A percentile compares a stretch with the other conserved stretches of the same genome.
Evolutionary conservation across 768 basidiomycete species (phyloP).

Genomic region (Pilatotrama ljubarskyi): DNA sequence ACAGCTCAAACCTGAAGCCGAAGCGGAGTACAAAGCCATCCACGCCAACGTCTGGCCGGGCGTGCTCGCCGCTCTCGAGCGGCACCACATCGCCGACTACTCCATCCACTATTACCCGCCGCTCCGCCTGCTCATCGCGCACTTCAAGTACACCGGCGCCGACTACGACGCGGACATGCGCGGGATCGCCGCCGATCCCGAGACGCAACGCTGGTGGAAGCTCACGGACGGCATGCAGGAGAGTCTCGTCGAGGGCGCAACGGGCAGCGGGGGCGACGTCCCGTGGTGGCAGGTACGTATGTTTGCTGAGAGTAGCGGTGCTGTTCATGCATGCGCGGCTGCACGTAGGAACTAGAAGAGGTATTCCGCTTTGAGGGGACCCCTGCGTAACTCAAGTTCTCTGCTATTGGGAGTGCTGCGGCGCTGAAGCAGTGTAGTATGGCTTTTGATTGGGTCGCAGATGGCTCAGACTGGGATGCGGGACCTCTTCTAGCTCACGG

Average conservation of each 20-base stretch:
- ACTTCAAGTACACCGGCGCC: slow-evolving; percentile 69
- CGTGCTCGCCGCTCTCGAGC: slow-evolving; percentile 62
- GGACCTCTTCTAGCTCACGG: slow-evolving; percentile 29
- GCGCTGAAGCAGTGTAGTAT: no score
- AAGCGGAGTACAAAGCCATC: slow-evolving; percentile 53
- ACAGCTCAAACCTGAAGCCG: slow-evolving; percentile 55
- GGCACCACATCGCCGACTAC: slow-evolving; percentile 70
- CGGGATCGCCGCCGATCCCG: slow-evolving; percentile 58
- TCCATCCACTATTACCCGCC: slow-evolving; percentile 71
- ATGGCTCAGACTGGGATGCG: background rate
- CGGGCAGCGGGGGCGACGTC: slow-evolving; percentile 63
- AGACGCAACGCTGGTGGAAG: slow-evolving; percentile 78
- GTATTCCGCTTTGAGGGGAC: slow-evolving; percentile 70
- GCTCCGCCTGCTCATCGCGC: slow-evolving; percentile 70
- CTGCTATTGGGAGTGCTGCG: background rate
- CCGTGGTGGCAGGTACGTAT: slow-evolving; percentile 67
- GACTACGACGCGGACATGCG: slow-evolving; percentile 71
- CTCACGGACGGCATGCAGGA: slow-evolving; percentile 79
- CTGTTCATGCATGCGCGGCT: background rate
- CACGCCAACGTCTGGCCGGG: slow-evolving; percentile 69
- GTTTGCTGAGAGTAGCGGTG: background rate
- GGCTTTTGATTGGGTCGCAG: background rate
- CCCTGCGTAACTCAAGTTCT: background rate
- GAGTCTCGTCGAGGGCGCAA: slow-evolving; percentile 68
- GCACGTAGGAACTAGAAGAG: slow-evolving; percentile 45